Base-by-base conservation (phyloP, 1,284 basidiomycete species). In the Apiotrichum gamsii region DNA sequence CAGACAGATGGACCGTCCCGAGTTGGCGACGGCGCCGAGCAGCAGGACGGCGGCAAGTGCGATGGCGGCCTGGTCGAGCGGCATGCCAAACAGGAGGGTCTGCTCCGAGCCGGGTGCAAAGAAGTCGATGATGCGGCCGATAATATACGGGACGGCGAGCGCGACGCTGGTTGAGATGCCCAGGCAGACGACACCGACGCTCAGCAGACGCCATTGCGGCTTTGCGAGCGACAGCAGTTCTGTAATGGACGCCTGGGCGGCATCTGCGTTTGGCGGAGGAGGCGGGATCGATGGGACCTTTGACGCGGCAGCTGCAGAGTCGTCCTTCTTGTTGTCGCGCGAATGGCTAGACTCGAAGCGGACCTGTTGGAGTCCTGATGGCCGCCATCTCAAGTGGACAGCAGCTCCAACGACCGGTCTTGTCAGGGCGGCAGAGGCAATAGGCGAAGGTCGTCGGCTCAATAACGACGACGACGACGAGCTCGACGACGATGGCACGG, bases 91-190 rank as follows among this genome's bases (percentile, higher is more conserved):
- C 4, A 71, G 54, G 24, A 64, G 45, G 0, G 59, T 61, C n/a
- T 58, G 58, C 21, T 66, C 59, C 8, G 63, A 66, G 8, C 67
- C 69, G 21, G 69, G 69, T 1, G 67, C 61, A 42, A 71, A 71
- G 53, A 61, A 68, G 52, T 71, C 69, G 49, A 71, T 71, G 38
- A 71, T 71, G 23, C 66, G 56, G 39, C 69, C 69, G 43, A 69
- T 69, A 8, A 62, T 59, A 59, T 62, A 69, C 15, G 69, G 69
- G 9, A 69, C 63, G 4, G 60, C 57, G 10, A 69, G 56, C 23
- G 63, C 64, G 34, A 68, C 65, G 43, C 58, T 65, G 4, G 69
- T 71, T 3, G 65, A 67, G 19, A 71, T 44, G 16, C 57, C 53
- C 8, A 71, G 56, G 49, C 59, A 67, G 13, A 49, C 35, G 3